A percentile compares a stretch with the other conserved stretches of the same genome.
Evolutionary conservation across 306 rosid species (phyloP).

Genomic region (Hippophae rhamnoides): DNA sequence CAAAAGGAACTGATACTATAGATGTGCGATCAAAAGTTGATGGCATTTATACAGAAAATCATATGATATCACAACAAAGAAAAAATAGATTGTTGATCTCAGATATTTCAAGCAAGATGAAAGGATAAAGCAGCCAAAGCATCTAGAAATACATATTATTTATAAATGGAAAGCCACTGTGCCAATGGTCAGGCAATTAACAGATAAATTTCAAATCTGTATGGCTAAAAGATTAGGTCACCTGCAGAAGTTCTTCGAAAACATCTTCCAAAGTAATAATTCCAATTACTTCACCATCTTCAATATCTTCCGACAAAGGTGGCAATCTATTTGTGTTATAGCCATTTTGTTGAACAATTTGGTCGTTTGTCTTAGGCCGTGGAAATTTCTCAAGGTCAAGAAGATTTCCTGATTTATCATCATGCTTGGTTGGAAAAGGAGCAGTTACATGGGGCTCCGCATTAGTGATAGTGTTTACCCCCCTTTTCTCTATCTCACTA

Average conservation of each 20-base stretch:
- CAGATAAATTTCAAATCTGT: background rate
- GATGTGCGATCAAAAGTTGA: background rate
- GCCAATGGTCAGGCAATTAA: background rate
- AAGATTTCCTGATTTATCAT: conserved; percentile 27
- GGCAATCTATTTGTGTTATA: conserved; percentile 23
- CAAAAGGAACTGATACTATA: background rate
- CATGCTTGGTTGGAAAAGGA: conserved; percentile 45
- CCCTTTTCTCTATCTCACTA: conserved; percentile 34
- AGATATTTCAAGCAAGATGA: background rate
- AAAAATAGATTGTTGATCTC: background rate
- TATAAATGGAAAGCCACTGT: background rate
- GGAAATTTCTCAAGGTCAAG: conserved; percentile 47
- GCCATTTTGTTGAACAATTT: conserved; percentile 28
- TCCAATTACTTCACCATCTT: conserved; percentile 84
- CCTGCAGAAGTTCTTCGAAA: conserved; percentile 88
- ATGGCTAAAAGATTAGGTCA: conserved; percentile 11
- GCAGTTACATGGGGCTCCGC: conserved; percentile 33
- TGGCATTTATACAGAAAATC: background rate
- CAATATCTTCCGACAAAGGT: conserved; percentile 41
- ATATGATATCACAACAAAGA: background rate
- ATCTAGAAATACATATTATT: background rate
- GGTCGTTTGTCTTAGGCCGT: conserved; percentile 25
- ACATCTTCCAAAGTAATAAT: conserved; percentile 93
- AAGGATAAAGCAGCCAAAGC: background rate
- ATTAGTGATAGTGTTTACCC: conserved; percentile 20